Evolutionary conservation across 169 alveolate species (phyloP), one percentile per base, ranked within the genome.

Genomic region (Plasmodium cynomolgi): DNA sequence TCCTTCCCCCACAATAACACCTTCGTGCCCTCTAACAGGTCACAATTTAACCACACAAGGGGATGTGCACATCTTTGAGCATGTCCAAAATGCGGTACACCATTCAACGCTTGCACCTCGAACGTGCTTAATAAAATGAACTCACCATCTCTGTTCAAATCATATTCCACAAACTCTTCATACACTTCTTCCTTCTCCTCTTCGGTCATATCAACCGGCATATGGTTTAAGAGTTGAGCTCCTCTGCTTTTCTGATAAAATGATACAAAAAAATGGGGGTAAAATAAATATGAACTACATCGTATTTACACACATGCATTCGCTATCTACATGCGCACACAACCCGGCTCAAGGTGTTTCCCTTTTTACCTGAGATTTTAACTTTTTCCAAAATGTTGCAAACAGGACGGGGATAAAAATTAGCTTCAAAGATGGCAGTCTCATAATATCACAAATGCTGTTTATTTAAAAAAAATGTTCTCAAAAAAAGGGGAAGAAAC

Each of bases 91-190:
- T 15, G n/a, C 15, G 50, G 3, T 5, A 58, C 31, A 33, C 20
- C 26, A 15, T 20, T 44, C 39, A 39, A 47, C 29, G 47, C 20
- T 34, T 62, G 31, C 68, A 26, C 26, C 29, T 37, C 7, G 58
- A 3, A 23, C 23, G 17, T 83, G 23, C 37, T 33, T 62, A 23
- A 58, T 33, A 3, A 31, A 84, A 13, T 37, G 23, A 75, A 47
- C 85, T n/a, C 79, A 85, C 93, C 93, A 85, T 85, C 93, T 75
- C 68, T 85, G 68, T 85, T 85, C 79, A 85, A 73, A 85, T 85
- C 93, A 85, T 85, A 85, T 34, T 85, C 86, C 39, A 33, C 93
- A 85, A 85, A 85, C 68, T 85, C 93, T 15, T 11, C 23, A 75
- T 74, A 50, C 13, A 85, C 33, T 17, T 85, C 83, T 47, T 85